Base-by-base conservation (phyloP, 1,139 yeast species). In the Wickerhamomyces sp. region DNA sequence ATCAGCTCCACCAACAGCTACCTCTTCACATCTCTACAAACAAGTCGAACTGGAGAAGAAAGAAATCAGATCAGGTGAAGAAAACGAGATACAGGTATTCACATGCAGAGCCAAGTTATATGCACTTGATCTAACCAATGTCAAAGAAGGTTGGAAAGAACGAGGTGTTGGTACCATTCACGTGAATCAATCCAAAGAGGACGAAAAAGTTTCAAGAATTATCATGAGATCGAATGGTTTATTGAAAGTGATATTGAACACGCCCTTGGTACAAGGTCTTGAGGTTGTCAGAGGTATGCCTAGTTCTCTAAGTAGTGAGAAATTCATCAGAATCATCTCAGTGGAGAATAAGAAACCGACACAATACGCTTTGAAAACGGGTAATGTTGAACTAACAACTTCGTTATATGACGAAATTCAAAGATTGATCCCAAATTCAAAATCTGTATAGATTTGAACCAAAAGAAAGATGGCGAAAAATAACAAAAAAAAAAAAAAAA, bases 201-300 rank as follows among this genome's bases (percentile, higher is more conserved):
- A 47, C 1, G 51, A 43, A 1, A 58, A 62, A 34, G 57, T 57
- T 16, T 61, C 76, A 3, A 69, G 97, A 47, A 58, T 91, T 19
- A 83, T 91, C 5, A 89, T 93, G 96, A 76, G 99, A 55, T 80
- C 95, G 4, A 86, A 84, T 44, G 95, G 95, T 2, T 73, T 87
- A 23, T 68, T 87, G 43, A 75, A 89, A 45, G 93, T 91, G 18
- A 78, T 91, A 22, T 66, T 93, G 46, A 93, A 93, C 58, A 64
- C 79, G 35, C 82, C 88, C 16, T 64, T 93, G 24, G 64, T 70
- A 2, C 61, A 70, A 31, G 71, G 68, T 11, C 73, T 87, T 14
- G 76, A 78, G 40, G 62, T 87, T 3, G 63, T 75, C 42, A 75
- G 76, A 54, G 98, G 97, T 0, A 80, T 89, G 70, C 86, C 85